A percentile compares a stretch with the other conserved stretches of the same genome.
Evolutionary conservation across 768 basidiomycete genomes (phyloP).

Genomic region (Lentinula edodes): DNA sequence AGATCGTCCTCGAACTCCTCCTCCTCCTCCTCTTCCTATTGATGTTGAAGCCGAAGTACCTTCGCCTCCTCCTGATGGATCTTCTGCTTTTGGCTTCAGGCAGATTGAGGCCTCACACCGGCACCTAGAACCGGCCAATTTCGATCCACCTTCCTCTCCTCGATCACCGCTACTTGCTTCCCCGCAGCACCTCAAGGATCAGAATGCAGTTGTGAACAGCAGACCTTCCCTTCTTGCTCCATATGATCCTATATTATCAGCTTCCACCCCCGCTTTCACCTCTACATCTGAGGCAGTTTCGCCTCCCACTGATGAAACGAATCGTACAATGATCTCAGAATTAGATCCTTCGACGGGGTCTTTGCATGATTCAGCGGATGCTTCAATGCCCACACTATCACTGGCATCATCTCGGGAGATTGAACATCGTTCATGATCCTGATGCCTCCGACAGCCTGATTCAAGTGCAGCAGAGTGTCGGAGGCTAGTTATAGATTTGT

Average conservation of each 20-base stretch:
- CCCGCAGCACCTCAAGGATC: neutral
- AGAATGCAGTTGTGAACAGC: too few relatives aligned
- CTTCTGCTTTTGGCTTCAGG: slow-evolving; percentile 6
- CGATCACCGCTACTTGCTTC: neutral
- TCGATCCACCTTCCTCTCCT: neutral
- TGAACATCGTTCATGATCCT: neutral
- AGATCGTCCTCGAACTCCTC: slow-evolving; percentile 1
- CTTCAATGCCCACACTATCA: neutral
- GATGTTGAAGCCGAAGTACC: slow-evolving; percentile 5
- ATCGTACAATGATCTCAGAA: neutral
- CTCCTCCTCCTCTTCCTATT: slow-evolving; percentile 7
- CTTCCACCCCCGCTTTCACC: neutral
- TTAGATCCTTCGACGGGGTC: neutral
- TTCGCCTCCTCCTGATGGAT: slow-evolving; percentile 3
- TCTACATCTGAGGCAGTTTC: neutral
- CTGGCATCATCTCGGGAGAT: neutral
- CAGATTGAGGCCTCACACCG: neutral
- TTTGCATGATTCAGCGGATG: neutral
- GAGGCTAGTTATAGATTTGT: neutral
- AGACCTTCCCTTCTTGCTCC: neutral
- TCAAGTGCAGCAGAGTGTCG: neutral
- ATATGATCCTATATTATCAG: too few relatives aligned
- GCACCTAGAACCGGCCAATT: too few relatives aligned
- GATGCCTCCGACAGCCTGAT: neutral
- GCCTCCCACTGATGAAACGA: neutral